Conservation (phyloP, 371 early-diverging fungal species). For the Rhizopus arrhizus region DNA sequence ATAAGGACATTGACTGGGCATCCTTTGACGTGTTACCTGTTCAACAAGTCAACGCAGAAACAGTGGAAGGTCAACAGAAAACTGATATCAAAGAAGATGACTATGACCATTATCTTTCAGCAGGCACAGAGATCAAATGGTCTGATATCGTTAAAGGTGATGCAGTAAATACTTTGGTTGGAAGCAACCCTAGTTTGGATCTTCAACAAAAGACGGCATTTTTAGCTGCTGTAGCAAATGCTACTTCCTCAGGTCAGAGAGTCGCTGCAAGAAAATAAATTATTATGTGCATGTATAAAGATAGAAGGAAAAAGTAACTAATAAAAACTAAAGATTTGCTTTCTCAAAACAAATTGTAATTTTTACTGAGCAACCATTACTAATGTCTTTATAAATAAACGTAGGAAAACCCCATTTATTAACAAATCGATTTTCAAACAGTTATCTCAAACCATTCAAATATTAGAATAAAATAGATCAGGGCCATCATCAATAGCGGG, state of each 20-base stretch:
- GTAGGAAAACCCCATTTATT: too few species aligned
- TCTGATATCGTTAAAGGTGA: conserved; percentile 20
- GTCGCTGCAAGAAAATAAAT: not conserved
- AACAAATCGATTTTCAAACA: too few species aligned
- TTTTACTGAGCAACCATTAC: too few species aligned
- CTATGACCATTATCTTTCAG: conserved; percentile 35
- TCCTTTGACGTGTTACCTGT: conserved; percentile 16
- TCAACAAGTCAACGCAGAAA: conserved; percentile 1
- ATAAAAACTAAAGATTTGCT: too few species aligned
- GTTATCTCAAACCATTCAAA: too few species aligned
- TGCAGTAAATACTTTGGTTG: conserved; percentile 31
- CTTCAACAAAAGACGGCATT: conserved; percentile 44
- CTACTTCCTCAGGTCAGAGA: conserved; percentile 16
- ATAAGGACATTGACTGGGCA: conserved; percentile 51
- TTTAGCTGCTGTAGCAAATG: conserved; percentile 35
- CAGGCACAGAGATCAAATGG: conserved; percentile 29
- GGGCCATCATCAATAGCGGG: too few species aligned
- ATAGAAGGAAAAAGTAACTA: not conserved
- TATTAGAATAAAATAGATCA: too few species aligned
- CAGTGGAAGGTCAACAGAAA: conserved; percentile 13
- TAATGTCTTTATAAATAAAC: too few species aligned
- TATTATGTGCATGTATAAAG: not conserved
- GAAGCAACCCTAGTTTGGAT: conserved; percentile 43
- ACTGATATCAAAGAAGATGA: conserved; percentile 29
- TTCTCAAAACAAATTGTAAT: too few species aligned